Percentiles rank a stretch among this genome's conserved stretches.
phyloP scores from a whole-genome alignment of 768 basidiomycete species.

The Auricularia sp. region DNA sequence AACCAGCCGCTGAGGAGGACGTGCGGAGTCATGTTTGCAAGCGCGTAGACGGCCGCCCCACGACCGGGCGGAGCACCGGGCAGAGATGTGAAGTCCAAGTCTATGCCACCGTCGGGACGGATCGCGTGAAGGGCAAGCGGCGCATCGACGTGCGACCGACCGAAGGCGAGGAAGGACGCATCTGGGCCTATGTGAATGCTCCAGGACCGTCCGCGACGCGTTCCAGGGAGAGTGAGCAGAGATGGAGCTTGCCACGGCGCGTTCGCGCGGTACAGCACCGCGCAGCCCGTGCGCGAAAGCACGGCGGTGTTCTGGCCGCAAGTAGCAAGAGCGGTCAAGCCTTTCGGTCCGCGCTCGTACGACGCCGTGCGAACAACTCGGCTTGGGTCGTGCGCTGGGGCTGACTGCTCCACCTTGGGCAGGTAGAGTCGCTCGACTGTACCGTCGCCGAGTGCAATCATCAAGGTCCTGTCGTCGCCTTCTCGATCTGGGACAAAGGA shows the following conservation, averaged over 20 bases:
- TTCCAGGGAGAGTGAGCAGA: background rate
- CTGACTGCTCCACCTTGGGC: background rate
- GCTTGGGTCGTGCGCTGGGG: background rate
- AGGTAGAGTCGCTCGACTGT: background rate
- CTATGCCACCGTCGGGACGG: background rate
- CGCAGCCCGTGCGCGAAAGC: background rate
- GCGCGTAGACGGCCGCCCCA: background rate
- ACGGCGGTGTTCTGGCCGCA: background rate
- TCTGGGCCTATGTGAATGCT: background rate
- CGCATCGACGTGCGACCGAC: background rate
- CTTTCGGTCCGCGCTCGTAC: background rate
- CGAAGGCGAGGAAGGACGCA: background rate
- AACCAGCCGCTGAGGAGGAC: constrained; percentile 2
- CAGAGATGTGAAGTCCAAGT: background rate
- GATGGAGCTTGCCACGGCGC: background rate
- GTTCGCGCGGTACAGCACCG: background rate
- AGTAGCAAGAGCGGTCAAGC: background rate
- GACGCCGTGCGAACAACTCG: background rate
- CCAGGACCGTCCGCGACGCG: background rate
- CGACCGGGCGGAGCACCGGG: background rate
- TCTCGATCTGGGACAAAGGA: background rate
- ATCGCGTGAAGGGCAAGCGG: background rate
- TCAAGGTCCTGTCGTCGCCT: background rate
- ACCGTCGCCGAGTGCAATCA: background rate
- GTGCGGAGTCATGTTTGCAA: background rate